Percentiles rank a stretch among this genome's conserved stretches.
Evolutionary conservation across 2,329 filamentous ascomycete species (phyloP).

Genomic region (Hysterium pulicare): DNA sequence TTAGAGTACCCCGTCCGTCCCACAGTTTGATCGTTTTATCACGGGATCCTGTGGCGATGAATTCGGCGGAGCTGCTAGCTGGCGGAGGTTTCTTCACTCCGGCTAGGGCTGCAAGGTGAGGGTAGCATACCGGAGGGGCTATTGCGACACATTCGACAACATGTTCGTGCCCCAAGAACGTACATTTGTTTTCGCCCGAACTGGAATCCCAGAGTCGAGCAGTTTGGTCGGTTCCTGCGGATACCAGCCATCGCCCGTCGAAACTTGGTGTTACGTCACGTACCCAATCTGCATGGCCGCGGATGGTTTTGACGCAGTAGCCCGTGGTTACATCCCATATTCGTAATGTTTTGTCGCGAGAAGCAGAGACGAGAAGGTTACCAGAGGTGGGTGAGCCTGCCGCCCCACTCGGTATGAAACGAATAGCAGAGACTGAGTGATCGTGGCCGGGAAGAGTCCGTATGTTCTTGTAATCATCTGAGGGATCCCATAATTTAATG

Average conservation of each 20-base stretch:
- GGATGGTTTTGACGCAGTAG: constrained; percentile 86
- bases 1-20: constrained; percentile 78
- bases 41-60: constrained; percentile 80
- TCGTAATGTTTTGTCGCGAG: constrained; percentile 76
- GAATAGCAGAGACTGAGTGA: constrained; percentile 83
- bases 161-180: constrained; percentile 83
- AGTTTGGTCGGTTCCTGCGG: constrained; percentile 78
- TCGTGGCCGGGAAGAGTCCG: constrained; percentile 87
- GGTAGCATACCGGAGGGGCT: constrained; percentile 74
- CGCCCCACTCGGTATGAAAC: constrained; percentile 81
- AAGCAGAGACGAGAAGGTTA: constrained; percentile 82
- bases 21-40: constrained; percentile 91
- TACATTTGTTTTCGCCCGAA: constrained; percentile 70
- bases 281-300: constrained; percentile 87
- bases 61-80: constrained; percentile 73
- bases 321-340: constrained; percentile 94
- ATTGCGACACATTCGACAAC: constrained; percentile 81
- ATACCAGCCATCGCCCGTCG: constrained; percentile 80
- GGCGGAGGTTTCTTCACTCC: constrained; percentile 80
- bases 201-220: constrained; percentile 82
- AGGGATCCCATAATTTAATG: constrained; percentile 92
- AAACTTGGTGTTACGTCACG: constrained; percentile 77
- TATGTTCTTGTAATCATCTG: constrained; percentile 92
- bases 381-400: constrained; percentile 74
- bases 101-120: constrained; percentile 71